phyloP scores from a whole-genome alignment of 108 stramenopile genomes.

The Cyclotella cryptica region DNA sequence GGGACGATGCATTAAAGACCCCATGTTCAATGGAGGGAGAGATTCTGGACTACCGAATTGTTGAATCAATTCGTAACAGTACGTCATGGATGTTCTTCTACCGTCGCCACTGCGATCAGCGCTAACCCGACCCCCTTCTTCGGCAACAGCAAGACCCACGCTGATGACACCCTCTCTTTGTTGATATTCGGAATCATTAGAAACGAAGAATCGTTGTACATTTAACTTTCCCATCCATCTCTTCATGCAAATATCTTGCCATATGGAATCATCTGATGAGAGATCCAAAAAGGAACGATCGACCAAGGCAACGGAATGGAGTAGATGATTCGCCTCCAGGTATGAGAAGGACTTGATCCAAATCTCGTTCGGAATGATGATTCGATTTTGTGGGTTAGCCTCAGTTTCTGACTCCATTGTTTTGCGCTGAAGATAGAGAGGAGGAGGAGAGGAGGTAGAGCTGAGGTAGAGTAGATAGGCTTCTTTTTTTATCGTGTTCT shows the following conservation, averaged over 20 bases:
- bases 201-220: slow-evolving; percentile 12
- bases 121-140: background rate
- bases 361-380: slow-evolving; percentile 37
- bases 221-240: slow-evolving; percentile 43
- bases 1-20: slow-evolving; percentile 19
- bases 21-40: slow-evolving; percentile 33
- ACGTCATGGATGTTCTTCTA: slow-evolving; percentile 1
- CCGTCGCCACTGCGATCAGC: background rate
- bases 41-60: slow-evolving; percentile 13
- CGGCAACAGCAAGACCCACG: background rate
- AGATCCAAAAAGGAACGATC: slow-evolving; percentile 19
- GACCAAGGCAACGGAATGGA: slow-evolving; percentile 22
- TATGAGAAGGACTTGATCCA: slow-evolving; percentile 36
- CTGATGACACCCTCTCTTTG: background rate
- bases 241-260: slow-evolving; percentile 26
- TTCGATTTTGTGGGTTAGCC: too few species aligned
- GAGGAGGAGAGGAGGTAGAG: too few species aligned
- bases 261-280: slow-evolving; percentile 38
- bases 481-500: too few species aligned
- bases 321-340: slow-evolving; percentile 23
- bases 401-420: too few species aligned
- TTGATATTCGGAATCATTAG: background rate
- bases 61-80: slow-evolving; percentile 13
- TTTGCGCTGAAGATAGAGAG: too few species aligned
- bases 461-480: too few species aligned